Evolutionary conservation across 192 early-diverging fungal species (phyloP), one percentile per base, ranked within the genome.

Genomic region (Coemansia sp.): DNA sequence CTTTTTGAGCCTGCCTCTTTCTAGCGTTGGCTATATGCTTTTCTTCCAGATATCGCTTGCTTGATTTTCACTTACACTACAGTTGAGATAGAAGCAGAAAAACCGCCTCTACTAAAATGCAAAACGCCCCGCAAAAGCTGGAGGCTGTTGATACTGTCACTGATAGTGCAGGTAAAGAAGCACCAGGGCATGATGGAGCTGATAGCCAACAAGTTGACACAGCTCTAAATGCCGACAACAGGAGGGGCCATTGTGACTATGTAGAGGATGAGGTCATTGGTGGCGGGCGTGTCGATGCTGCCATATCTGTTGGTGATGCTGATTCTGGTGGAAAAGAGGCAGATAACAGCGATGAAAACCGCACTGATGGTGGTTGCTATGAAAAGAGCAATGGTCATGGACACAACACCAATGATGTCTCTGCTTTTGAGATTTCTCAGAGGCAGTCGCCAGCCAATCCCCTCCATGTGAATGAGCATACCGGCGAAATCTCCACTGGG

Each of bases 201-300:
- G 11, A 32, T 40, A 41, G 16, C 39, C 57, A 59, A 41, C 57
- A 59, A 26, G 9, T 11, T 21, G 21, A 4, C 19, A 45, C 44
- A 45, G 12, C 21, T 54, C 23, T 9, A 19, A 54, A 26, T 54
- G 52, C 52, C 9, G 11, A 23, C 52, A 12, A 54, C 52, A 54
- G 4, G 52, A 26, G 52, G 52, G 52, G 39, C 38, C 39, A 23
- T 41, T 49, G 63, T 41, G 61, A 57, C 8, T 53, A 67, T 6
- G 69, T 70, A 54, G 69, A 70, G 16, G 74, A 75, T 43, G 73
- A 76, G 32, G 74, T 68, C 56, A 54, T 68, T 48, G 74, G 58
- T 38, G 68, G 63, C 37, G 74, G 74, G 15, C 56, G 74, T 39
- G 60, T 50, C 13, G 15, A 50, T 18, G 48, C 48, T 19, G 16